Conservation (phyloP, 352 stramenopile species). For the Phytophthora nicotianae region DNA sequence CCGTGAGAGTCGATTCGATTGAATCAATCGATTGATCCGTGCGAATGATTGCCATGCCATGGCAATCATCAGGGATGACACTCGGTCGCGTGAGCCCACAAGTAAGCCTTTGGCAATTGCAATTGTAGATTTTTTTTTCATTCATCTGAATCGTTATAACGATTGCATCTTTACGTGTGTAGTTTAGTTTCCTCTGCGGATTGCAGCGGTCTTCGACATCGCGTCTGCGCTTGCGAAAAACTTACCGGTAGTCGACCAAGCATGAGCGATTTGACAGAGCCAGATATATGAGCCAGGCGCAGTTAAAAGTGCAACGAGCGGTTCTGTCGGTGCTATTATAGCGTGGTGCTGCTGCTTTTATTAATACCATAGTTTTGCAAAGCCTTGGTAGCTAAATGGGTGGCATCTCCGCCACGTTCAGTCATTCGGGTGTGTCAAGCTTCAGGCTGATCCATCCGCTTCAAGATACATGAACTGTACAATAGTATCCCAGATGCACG, state of each 20-base stretch:
- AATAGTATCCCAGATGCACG: slow-evolving; percentile 5
- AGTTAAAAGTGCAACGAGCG: slow-evolving; percentile 1
- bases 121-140: too few species aligned
- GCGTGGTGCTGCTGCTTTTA: too few species aligned
- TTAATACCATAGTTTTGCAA: too few species aligned
- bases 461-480: slow-evolving; percentile 17
- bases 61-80: slow-evolving; percentile 22
- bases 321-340: not conserved
- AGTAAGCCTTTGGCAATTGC: not conserved
- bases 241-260: not conserved
- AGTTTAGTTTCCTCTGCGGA: too few species aligned
- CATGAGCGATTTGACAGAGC: slow-evolving; percentile 16
- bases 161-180: too few species aligned
- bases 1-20: too few species aligned
- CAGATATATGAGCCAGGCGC: slow-evolving; percentile 22
- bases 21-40: too few species aligned
- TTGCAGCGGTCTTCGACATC: not conserved
- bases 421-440: slow-evolving; percentile 6
- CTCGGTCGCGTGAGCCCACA: slow-evolving; percentile 4
- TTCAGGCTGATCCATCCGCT: not conserved
- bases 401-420: slow-evolving; percentile 2
- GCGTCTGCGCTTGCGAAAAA: slow-evolving; percentile 13
- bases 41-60: not conserved
- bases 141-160: too few species aligned
- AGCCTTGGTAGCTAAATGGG: not conserved